Base-by-base conservation (phyloP, 192 early-diverging fungal genomes). In the Mycoemilia scoparia region DNA sequence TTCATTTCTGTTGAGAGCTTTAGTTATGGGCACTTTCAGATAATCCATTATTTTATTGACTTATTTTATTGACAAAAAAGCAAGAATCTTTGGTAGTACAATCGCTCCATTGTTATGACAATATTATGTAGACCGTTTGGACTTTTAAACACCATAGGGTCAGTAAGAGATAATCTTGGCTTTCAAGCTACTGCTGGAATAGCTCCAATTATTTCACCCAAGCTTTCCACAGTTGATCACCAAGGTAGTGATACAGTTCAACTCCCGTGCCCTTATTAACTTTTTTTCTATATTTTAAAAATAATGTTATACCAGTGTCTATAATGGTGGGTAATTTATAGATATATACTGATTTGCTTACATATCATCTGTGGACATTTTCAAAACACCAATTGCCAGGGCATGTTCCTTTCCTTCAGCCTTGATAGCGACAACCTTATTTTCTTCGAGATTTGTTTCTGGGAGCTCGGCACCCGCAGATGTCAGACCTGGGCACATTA, bases 401-500 rank as follows among this genome's bases (percentile, higher is more conserved):
- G 92, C 87, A 51, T 92, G 69, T 50, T 96, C 77, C 51, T 99
- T 99, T 25, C 90, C 95, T 50, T 99, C 91, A 8, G 87, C 88
- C 49, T 79, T 77, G 17, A 99, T 74, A 0, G 84, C 81, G 1
- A 96, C 95, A 14, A 84, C 59, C 0, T 75, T 43, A 13, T 71
- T 79, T 13, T 54, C 70, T 1, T 76, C 71, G 16, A 95, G 54
- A 18, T 74, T 70, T 15, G 51, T 49, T 13, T 72, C 71, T 14
- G 77, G 73, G 67, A 99, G 68, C 27, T 66, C 57, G 7, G 83
- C 95, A 5, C 91, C 91, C 19, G 77, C 74, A 21, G 85, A 90
- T 10, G 95, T 99, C 51, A 99, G 55, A 19, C 95, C 95, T 3
- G 90, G 95, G 41, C 89, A 95, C 95, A 99, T 99, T 45, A 99